A percentile compares a stretch with the other conserved stretches of the same genome.
phyloP scores from a whole-genome alignment of 108 stramenopile genomes.

The Pseudonitzschia multiseries region DNA sequence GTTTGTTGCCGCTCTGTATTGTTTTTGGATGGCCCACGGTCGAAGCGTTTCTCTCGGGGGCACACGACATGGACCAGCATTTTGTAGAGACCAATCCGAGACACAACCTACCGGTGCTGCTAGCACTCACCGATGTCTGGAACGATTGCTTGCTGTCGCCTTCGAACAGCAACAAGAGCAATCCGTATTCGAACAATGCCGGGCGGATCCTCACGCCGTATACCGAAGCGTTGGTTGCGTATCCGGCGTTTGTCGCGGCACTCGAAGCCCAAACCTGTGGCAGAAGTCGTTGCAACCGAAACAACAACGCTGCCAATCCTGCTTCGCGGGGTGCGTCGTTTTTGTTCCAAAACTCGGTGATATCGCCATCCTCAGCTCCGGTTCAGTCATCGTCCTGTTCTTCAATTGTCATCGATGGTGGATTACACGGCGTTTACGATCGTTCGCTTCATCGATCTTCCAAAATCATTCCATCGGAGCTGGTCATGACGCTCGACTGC shows the following conservation, averaged over 20 bases:
- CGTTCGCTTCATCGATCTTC: slow-evolving; percentile 46
- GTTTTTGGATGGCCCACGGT: slow-evolving; percentile 79
- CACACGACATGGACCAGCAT: slow-evolving; percentile 79
- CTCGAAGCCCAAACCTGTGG: slow-evolving; percentile 63
- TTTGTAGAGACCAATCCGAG: slow-evolving; percentile 85
- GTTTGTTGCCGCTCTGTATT: slow-evolving; percentile 68
- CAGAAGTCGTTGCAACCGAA: background rate
- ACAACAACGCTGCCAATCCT: background rate
- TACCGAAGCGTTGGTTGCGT: slow-evolving; percentile 53
- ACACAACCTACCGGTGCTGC: slow-evolving; percentile 75
- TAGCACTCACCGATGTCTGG: slow-evolving; percentile 81
- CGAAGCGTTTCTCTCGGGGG: slow-evolving; percentile 55
- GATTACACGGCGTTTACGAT: slow-evolving; percentile 52
- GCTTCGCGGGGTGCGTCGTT: background rate
- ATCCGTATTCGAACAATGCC: background rate
- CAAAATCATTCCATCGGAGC: slow-evolving; percentile 40
- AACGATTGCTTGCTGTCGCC: slow-evolving; percentile 61
- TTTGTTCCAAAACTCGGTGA: slow-evolving; percentile 2
- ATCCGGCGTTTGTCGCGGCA: slow-evolving; percentile 62
- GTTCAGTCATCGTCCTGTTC: slow-evolving; percentile 50
- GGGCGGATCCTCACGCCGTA: slow-evolving; percentile 66
- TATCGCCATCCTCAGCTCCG: slow-evolving; percentile 52
- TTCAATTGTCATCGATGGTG: slow-evolving; percentile 81
- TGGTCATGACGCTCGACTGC: slow-evolving; percentile 50
- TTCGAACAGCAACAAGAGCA: background rate